Evolutionary conservation across 495 filamentous ascomycete genomes (phyloP).

Genomic region (Sabuloglossum arenarium): DNA sequence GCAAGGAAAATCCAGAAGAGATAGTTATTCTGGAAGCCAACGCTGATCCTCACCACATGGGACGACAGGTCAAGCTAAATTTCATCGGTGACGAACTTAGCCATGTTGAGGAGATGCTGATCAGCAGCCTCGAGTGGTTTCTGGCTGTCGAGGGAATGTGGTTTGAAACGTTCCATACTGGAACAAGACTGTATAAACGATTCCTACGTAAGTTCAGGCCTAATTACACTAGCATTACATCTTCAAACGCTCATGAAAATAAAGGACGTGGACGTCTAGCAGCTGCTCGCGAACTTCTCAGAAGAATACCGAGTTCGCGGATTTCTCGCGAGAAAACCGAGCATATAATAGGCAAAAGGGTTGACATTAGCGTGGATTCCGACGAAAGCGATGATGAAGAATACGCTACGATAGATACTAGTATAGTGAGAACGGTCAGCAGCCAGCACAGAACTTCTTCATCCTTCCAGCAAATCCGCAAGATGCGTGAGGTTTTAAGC

Average conservation of each 20-base stretch:
- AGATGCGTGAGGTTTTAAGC: constrained; percentile 14
- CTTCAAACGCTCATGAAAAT: constrained; percentile 2
- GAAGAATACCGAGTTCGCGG: constrained; percentile 21
- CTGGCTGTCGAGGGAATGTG: constrained; percentile 48
- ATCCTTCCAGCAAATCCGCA: background rate
- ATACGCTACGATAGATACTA: background rate
- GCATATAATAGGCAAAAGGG: constrained; percentile 11
- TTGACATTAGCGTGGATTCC: constrained; percentile 10
- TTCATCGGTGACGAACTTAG: constrained; percentile 43
- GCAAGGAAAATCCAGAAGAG: background rate
- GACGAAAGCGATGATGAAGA: background rate
- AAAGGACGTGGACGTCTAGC: constrained; percentile 27
- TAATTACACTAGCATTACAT: constrained; percentile 3
- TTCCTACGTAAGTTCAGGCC: constrained; percentile 39
- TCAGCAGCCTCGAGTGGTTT: constrained; percentile 73
- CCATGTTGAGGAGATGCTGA: constrained; percentile 44
- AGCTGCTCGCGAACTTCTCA: constrained; percentile 41
- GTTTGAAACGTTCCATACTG: constrained; percentile 43
- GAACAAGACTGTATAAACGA: constrained; percentile 47
- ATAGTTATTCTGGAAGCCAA: constrained; percentile 1
- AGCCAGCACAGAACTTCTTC: background rate
- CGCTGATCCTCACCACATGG: background rate
- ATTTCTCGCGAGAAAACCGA: constrained; percentile 15
- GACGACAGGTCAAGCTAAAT: constrained; percentile 27
- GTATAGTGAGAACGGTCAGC: background rate